Evolutionary conservation across 176 grass and related monocot genomes (phyloP), one percentile per base, ranked within the genome.

Genomic region (Stipa capillata): DNA sequence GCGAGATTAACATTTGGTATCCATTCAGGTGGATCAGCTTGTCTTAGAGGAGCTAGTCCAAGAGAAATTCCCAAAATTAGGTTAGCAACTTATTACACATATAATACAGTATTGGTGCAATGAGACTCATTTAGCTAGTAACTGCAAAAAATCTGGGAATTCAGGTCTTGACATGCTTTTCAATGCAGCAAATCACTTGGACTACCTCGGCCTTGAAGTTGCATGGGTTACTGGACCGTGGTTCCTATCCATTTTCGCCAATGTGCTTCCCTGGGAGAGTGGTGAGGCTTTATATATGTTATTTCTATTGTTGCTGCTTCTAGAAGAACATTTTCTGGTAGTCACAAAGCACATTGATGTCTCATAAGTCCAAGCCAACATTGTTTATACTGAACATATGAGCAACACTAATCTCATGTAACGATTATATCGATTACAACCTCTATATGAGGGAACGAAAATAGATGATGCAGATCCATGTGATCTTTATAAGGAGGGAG

Each of bases 241-340:
- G 97, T 99, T 99, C 82, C 82, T 99, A 80, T 96, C 97, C 69
- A 99, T 99, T 86, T 96, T 96, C 78, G 85, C 93, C 82, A 99
- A 99, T 87, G 93, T 99, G 88, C 97, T 99, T 87, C 97, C 97
- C 24, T 99, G 97, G 97, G 92, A 99, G 88, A 99, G 92, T 84
- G 97, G 97, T 99, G 81, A 96, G 92, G 40, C 69, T 93, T 87
- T 41, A 13, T 84, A 83, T 44, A 65, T 65, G 47, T 73, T 65
- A 72, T 69, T 79, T 73, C 65, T 79, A 59, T 45, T 28, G 27
- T 32, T 51, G 50, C 27, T 71, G 57, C 35, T 77, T 80, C 18
- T 58, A 80, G 55, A 89, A 87, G 47, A 50, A 21, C 35, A 77
- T 64, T 64, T 18, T 89, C 37, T 71, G 39, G 44, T 44, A 53